Conservation (phyloP, 2,329 filamentous ascomycete genomes). For the Pseudogymnoascus sp. region DNA sequence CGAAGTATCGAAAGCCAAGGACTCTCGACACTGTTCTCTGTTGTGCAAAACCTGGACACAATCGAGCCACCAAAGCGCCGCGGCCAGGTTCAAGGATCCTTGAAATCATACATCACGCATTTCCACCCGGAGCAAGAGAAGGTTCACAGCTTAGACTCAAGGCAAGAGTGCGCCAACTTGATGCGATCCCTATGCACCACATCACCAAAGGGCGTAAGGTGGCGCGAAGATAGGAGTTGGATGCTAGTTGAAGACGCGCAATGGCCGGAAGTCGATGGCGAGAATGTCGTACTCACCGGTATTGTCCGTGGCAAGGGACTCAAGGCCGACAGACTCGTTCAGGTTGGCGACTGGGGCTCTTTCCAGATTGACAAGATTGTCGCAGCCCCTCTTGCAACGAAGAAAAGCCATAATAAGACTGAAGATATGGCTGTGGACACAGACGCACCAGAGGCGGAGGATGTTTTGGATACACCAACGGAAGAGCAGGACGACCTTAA, state of each 20-base stretch:
- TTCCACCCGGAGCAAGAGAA: conserved; percentile 92
- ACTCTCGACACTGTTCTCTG: conserved; percentile 82
- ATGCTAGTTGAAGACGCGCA: conserved; percentile 79
- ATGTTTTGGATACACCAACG: conserved; percentile 61
- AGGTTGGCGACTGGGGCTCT: conserved; percentile 88
- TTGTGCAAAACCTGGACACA: conserved; percentile 70
- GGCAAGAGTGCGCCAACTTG: conserved; percentile 85
- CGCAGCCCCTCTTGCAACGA: conserved; percentile 58
- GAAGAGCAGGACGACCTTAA: conserved; percentile 77
- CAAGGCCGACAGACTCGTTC: conserved; percentile 82
- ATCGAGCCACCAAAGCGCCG: conserved; percentile 74
- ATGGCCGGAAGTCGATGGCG: conserved; percentile 54
- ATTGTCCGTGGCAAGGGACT: conserved; percentile 77
- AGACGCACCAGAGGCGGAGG: conserved; percentile 35
- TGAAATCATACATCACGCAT: conserved; percentile 88
- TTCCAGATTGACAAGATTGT: conserved; percentile 89
- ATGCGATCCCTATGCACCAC: conserved; percentile 87
- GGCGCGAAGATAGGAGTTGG: conserved; percentile 94
- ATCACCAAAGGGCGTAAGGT: conserved; percentile 86
- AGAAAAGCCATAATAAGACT: conserved; percentile 50
- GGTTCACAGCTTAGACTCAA: conserved; percentile 76
- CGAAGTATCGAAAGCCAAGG: conserved; percentile 88
- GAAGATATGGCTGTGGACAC: conserved; percentile 63
- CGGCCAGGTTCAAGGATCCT: conserved; percentile 66
- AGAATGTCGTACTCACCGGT: conserved; percentile 71